Base-by-base conservation (phyloP, 768 basidiomycete genomes). In the Tulasnella sp. region DNA sequence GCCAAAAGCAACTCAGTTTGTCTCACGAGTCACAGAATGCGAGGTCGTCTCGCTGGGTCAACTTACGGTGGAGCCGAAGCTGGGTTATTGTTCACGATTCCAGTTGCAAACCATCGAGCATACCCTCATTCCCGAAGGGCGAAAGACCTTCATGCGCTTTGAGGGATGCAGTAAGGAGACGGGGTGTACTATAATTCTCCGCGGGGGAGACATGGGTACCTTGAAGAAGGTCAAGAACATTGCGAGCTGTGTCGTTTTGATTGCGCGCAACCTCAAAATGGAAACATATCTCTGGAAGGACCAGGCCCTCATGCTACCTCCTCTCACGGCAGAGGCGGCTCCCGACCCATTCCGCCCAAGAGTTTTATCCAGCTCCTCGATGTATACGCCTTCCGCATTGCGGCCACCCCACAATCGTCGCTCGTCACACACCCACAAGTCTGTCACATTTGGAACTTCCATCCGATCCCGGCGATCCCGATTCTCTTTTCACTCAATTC, bases 61-160 rank as follows among this genome's bases (percentile, higher is more conserved):
- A 84, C 89, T 98, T 54, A 95, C 96, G 0, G 86, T 95, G 81
- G 95, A 97, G 84, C 96, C 96, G 11, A 92, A 92, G 48, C 87
- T 98, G 34, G 97, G 97, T 1, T 93, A 97, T 83, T 99, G 97
- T 84, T 87, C 91, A 9, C 90, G 91, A 28, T 97, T 96, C 86
- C 89, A 92, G 46, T 90, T 99, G 8, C 96, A 98, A 85, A 98
- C 98, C 0, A 98, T 94, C 85, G 97, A 98, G 82, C 97, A 99
- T 85, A 89, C 91, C 16, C 88, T 97, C 58, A 99, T 99, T 60
- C 96, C 97, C n/a, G 96, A 96, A 28, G 90, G 90, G n/a, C 90
- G 98, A 79, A 99, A 99, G 88, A 96, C 97, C 0, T 94, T 96
- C 84, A 96, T 99, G 96, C 93, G 98, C 1, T 99, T 99, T 84